phyloP scores from a whole-genome alignment of 768 basidiomycete genomes.

The Dictyophora rubrovolvata region DNA sequence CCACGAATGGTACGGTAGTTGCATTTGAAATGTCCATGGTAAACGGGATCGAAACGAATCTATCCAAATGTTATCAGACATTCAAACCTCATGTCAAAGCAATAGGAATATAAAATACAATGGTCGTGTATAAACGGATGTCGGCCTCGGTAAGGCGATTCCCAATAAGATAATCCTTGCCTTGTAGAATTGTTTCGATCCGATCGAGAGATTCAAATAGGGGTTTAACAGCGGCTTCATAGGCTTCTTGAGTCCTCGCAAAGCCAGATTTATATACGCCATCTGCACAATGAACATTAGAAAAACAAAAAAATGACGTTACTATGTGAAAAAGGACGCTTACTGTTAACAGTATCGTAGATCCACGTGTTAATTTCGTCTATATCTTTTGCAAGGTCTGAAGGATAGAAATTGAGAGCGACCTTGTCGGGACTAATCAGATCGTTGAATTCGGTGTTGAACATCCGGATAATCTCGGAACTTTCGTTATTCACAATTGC shows the following conservation, averaged over 20 bases:
- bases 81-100: background rate
- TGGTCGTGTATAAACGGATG: constrained; percentile 85
- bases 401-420: constrained; percentile 64
- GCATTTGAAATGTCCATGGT: constrained; percentile 90
- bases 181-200: constrained; percentile 65
- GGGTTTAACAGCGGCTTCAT: constrained; percentile 61
- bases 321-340: constrained; percentile 16
- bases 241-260: constrained; percentile 70
- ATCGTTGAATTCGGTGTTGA: constrained; percentile 80
- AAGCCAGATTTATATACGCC: constrained; percentile 90
- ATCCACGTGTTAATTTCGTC: constrained; percentile 82
- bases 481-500: constrained; percentile 95
- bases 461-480: constrained; percentile 88
- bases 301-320: background rate
- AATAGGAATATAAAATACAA: constrained; percentile 37
- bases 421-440: constrained; percentile 57
- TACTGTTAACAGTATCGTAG: constrained; percentile 78
- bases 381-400: constrained; percentile 59
- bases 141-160: constrained; percentile 75
- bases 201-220: constrained; percentile 76
- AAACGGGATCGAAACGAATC: constrained; percentile 87
- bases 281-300: constrained; percentile 29
- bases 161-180: constrained; percentile 81
- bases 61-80: constrained; percentile 18
- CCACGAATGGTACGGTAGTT: constrained; percentile 77